Percentiles rank a stretch among this genome's conserved stretches.
These are phyloP conservation scores for Grosmannia huntii DNA, from an alignment of 2,329 filamentous ascomycete species.

Conservation along the genomic window DNA sequence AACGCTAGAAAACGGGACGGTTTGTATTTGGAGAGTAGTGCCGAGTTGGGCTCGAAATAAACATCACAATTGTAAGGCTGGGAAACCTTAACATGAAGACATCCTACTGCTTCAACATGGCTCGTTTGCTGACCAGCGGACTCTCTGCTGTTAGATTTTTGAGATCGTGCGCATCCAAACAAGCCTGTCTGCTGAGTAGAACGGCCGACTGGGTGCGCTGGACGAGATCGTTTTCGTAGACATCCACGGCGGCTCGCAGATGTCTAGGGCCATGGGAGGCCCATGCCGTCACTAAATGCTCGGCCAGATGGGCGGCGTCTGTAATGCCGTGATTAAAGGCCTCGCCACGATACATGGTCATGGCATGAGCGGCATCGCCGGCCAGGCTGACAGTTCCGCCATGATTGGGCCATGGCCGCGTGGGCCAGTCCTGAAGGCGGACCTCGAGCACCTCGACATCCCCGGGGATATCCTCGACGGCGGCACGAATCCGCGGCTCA, in stretches of 20 bases:
- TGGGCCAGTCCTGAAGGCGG: constrained; percentile 21
- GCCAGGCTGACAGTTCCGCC: constrained; percentile 32
- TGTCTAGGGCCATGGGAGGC: not conserved
- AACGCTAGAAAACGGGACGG: too few relatives aligned
- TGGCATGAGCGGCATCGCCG: constrained; percentile 44
- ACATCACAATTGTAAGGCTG: too few relatives aligned
- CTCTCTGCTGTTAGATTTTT: not conserved
- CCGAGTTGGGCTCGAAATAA: too few relatives aligned
- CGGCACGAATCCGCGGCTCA: constrained; percentile 13
- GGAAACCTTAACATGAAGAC: not conserved
- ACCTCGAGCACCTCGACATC: constrained; percentile 22
- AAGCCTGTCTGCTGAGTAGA: not conserved
- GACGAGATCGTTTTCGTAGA: not conserved
- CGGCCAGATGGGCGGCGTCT: constrained; percentile 21
- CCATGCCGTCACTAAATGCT: constrained; percentile 4
- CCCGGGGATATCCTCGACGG: constrained; percentile 30
- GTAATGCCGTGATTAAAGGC: constrained; percentile 27
- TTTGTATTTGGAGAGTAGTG: too few relatives aligned
- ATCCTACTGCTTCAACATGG: not conserved
- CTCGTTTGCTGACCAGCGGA: not conserved
- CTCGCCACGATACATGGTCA: constrained; percentile 39
- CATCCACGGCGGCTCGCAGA: not conserved
- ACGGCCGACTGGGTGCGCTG: not conserved
- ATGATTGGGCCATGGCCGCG: constrained; percentile 27
- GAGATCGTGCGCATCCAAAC: not conserved